Base-by-base conservation (phyloP, 805 yeast genomes). In the Babjeviella inositovora region DNA sequence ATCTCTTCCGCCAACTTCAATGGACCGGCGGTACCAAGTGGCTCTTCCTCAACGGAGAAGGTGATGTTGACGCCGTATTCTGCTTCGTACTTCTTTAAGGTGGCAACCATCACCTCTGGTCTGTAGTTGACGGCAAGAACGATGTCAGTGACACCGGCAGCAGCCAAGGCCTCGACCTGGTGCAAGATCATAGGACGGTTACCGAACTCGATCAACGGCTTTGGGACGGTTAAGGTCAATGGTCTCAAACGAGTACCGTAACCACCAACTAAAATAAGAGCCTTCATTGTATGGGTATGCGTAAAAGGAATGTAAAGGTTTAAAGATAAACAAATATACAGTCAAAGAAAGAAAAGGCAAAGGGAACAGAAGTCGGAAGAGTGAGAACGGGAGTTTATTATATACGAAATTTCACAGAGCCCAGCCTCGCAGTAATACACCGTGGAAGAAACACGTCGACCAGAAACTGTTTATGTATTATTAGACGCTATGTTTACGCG, bases 241-340 rank as follows among this genome's bases (percentile, higher is more conserved):
- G 99, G 99, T 71, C 99, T 85, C 64, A 90, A 77, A 65, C 99
- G 90, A 47, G 99, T 90, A 68, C 99, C 99, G 66, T 85, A 90
- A 57, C 98, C 98, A 50, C 98, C 98, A 43, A 87, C 97, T 53
- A 87, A 74, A 68, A 87, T 87, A 57, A 87, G 72, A 51, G 93
- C 95, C 66, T 84, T 84, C 96, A 84, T 82, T 35, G 19, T 50
- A 26, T 20, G 13, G 15, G 13, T 16, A 17, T 22, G 7, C n/a
- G n/a, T n/a, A n/a, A n/a, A n/a, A n/a, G n/a, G n/a, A n/a, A n/a
- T n/a, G n/a, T n/a, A n/a, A n/a, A n/a, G n/a, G n/a, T n/a, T n/a
- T n/a, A n/a, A n/a, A n/a, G n/a, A n/a, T n/a, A n/a, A n/a, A n/a
- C n/a, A n/a, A n/a, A n/a, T n/a, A n/a, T n/a, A n/a, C n/a, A n/a